Evolutionary conservation across 1,139 yeast species (phyloP), one percentile per base, ranked within the genome.

Genomic region (Hansenula anomala): DNA sequence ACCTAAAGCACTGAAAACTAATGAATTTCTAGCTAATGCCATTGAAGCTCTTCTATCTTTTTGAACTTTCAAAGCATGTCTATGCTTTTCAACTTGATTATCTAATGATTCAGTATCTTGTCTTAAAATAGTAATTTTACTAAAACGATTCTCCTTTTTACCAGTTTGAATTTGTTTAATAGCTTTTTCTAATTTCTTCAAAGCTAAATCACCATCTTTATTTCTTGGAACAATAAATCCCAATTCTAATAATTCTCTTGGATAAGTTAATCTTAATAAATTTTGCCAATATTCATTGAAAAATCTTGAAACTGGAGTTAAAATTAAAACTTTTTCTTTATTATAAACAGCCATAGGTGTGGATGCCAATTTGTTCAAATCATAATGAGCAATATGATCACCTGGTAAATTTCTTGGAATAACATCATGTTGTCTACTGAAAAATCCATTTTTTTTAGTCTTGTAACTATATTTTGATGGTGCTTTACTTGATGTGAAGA

Each of bases 21-120:
- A 68, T 28, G 96, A 89, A 66, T 92, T 92, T 60, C 98, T 73
- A 3, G 97, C 97, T 46, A 87, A 66, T 3, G 97, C 95, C 97
- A 92, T 90, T 59, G 81, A 80, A 10, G 85, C 64, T 51, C 98
- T 78, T 59, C 98, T 78, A 53, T 84, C 82, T 63, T 89, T 89
- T 62, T 92, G 97, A n/a, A 82, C 95, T 28, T 64, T 65, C 44
- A 84, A 67, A 4, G 79, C 80, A 55, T 80, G 87, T 58, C 97
- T 75, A 49, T 87, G 95, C 61, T 85, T 83, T 58, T 89, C 96
- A 34, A 58, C 52, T 59, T 88, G 85, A 43, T 78, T 69, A 35
- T 71, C 75, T 47, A 85, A 72, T 10, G 92, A 79, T 39, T 78
- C 81, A 28, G 92, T 78, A 60, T 92, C 97, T 66, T 92, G 97